Conservation (phyloP, 768 basidiomycete genomes). For the Amanita inopinata region DNA sequence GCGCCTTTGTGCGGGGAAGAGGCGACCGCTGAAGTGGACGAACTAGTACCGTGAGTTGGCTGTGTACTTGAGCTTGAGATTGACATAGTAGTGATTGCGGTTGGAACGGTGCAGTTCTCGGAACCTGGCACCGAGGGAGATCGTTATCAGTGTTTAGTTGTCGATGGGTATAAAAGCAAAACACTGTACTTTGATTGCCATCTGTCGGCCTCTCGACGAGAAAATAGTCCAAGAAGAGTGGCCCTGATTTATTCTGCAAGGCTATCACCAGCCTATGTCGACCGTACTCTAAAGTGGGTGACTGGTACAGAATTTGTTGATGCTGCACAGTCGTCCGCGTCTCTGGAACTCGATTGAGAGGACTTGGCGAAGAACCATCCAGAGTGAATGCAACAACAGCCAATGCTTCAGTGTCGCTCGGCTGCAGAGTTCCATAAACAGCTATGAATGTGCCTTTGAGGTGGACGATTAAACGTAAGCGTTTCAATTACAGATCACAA, state of each 20-base stretch:
- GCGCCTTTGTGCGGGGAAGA: too few species aligned
- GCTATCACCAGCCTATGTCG: neutral
- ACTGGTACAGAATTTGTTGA: neutral
- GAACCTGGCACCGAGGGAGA: neutral
- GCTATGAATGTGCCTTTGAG: neutral
- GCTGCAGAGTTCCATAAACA: neutral
- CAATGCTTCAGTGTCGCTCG: neutral
- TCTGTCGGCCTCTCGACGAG: neutral
- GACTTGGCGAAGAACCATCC: neutral
- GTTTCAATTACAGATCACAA: neutral
- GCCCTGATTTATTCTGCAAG: neutral
- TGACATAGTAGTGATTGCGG: neutral
- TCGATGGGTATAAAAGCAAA: neutral
- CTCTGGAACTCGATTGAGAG: neutral
- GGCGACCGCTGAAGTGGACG: neutral
- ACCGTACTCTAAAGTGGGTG: neutral
- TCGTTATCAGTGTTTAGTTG: neutral
- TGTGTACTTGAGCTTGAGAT: neutral
- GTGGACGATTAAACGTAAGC: neutral
- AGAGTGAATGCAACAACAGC: slow-evolving; percentile 1
- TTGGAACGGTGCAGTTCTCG: neutral
- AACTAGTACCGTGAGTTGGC: neutral
- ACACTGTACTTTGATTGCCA: neutral
- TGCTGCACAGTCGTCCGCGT: neutral
- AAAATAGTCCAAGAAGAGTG: neutral